Percentiles rank a stretch among this genome's conserved stretches.
These are phyloP conservation scores for Stemphylium beticola DNA, from an alignment of 2,329 filamentous ascomycete species.

Conservation along the genomic window DNA sequence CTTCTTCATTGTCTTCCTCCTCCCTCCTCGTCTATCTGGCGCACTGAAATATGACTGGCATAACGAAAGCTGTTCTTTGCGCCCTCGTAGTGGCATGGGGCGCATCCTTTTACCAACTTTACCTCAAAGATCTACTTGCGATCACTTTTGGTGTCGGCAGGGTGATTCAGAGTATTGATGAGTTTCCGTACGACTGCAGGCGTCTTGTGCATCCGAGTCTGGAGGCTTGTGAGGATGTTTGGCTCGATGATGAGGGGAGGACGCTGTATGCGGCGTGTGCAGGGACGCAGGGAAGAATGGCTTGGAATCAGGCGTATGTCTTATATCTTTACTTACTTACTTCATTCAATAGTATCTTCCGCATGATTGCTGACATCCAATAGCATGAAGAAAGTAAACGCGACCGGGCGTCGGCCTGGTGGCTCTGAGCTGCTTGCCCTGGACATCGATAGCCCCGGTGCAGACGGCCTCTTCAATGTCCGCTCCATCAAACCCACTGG, in stretches of 20 bases:
- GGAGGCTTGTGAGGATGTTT: constrained; percentile 41
- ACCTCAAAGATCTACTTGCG: constrained; percentile 30
- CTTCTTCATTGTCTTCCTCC: background rate
- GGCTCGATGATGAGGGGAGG: constrained; percentile 36
- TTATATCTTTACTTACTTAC: background rate
- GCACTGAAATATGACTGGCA: constrained; percentile 16
- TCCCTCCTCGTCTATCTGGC: background rate
- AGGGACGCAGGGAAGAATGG: constrained; percentile 25
- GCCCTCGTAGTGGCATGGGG: constrained; percentile 32
- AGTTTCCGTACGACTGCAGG: constrained; percentile 37
- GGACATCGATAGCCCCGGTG: constrained; percentile 34
- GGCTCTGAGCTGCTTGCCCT: constrained; percentile 37
- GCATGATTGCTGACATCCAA: background rate
- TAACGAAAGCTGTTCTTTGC: constrained; percentile 18
- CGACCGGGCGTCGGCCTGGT: constrained; percentile 27
- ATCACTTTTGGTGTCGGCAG: constrained; percentile 35
- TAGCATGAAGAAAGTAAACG: constrained; percentile 29
- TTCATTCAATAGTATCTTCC: background rate
- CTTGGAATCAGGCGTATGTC: constrained; percentile 37
- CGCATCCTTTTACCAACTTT: constrained; percentile 37
- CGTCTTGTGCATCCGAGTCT: constrained; percentile 31
- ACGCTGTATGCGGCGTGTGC: constrained; percentile 40
- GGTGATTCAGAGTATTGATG: constrained; percentile 33
- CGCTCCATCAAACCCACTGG: constrained; percentile 28
- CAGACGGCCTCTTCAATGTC: constrained; percentile 33